Base-by-base conservation (phyloP, 345 rosid species). In the Hibiscus syriacus region DNA sequence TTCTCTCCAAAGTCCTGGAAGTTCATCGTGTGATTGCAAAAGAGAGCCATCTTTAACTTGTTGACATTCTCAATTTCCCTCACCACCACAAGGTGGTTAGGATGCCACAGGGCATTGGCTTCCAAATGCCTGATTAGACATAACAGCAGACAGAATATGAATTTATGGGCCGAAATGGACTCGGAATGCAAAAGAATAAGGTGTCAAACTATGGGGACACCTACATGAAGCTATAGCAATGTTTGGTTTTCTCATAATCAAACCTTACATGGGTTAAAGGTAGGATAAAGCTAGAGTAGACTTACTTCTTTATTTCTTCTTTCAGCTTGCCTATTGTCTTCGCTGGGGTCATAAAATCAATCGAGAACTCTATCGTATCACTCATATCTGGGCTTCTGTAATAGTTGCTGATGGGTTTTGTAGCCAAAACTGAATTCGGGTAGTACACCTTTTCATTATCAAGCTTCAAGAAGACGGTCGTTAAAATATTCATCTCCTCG, bases 331-430 rank as follows among this genome's bases (percentile, higher is more conserved):
- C 87, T 22, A 92, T 83, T 63, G 69, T 86, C 68, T 73, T 82
- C 4, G 80, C 72, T 0, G 98, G 84, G 16, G 98, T 90, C 46
- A 76, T 71, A 72, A 88, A 92, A 76, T 83, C 92, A 55, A 92
- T 88, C 6, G 85, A 76, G 85, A 92, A 88, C 32, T 80, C 87
- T 19, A 92, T 73, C 10, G 62, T 12, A 75, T 92, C 98, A 48
- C 90, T 83, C 98, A 90, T 90, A 72, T 90, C 85, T 0, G 98
- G 90, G 76, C 98, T 92, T 80, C 97, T 83, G 70, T 81, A 82
- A 58, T 72, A 88, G 67, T 90, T 92, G 82, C 95, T 76, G 67
- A 92, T 88, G 0, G 98, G 84, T 73, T 92, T 92, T 2, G 86
- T 72, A 48, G 87, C 75, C 79, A 92, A 76, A 72, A 78, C 81